phyloP scores from a whole-genome alignment of 2,329 filamentous ascomycete species.

The Penicillium sp. region DNA sequence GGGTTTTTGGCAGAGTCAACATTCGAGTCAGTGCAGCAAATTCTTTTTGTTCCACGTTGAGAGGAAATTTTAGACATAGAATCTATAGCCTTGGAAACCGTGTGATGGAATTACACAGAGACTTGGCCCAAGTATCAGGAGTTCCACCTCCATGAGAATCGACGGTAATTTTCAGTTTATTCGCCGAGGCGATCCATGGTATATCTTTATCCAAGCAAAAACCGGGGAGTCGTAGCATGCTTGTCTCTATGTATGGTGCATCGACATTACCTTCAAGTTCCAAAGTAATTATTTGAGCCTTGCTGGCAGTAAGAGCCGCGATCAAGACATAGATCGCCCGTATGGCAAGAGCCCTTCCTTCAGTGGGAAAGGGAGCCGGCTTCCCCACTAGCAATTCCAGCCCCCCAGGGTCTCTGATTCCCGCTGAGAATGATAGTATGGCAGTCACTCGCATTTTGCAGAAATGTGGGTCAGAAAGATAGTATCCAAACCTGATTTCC shows the following conservation, averaged over 20 bases:
- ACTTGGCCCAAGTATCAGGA: background rate
- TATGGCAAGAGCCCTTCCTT: background rate
- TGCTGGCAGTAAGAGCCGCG: background rate
- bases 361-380: background rate
- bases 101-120: background rate
- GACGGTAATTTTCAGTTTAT: background rate
- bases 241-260: background rate
- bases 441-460: background rate
- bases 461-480: background rate
- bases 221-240: background rate
- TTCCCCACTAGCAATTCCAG: background rate
- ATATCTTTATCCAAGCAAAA: background rate
- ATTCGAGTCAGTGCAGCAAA: background rate
- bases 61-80: background rate
- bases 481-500: background rate
- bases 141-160: background rate
- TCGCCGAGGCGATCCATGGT: background rate
- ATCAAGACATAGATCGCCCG: background rate
- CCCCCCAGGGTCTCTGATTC: background rate
- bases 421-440: background rate
- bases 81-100: background rate
- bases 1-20: background rate
- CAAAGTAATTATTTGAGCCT: background rate
- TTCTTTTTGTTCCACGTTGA: background rate
- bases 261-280: background rate